A percentile compares a stretch with the other conserved stretches of the same genome.
phyloP scores from a whole-genome alignment of 306 rosid species.

The Hippophae rhamnoides region DNA sequence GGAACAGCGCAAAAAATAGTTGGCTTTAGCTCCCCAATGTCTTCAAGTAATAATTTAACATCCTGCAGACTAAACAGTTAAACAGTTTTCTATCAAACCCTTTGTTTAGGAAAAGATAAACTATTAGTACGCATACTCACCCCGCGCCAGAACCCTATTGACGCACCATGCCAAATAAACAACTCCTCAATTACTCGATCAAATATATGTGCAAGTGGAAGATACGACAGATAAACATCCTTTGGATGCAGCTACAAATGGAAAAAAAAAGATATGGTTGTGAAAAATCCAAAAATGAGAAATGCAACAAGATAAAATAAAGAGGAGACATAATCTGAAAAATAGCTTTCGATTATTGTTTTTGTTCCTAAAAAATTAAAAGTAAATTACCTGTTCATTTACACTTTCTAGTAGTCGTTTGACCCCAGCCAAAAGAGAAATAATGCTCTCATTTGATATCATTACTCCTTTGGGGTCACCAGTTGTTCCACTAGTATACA shows the following conservation, averaged over 20 bases:
- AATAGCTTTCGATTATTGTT: background rate
- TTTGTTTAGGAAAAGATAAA: slow-evolving; percentile 4
- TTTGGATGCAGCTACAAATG: slow-evolving; percentile 42
- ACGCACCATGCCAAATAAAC: slow-evolving; percentile 78
- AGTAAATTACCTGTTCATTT: slow-evolving; percentile 45
- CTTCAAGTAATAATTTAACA: slow-evolving; percentile 80
- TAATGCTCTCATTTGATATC: slow-evolving; percentile 77
- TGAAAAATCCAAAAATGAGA: slow-evolving; percentile 13
- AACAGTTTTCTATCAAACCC: slow-evolving; percentile 2
- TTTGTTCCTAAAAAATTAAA: background rate
- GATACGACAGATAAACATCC: slow-evolving; percentile 85
- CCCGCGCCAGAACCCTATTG: slow-evolving; percentile 99
- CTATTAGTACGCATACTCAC: slow-evolving; percentile 34
- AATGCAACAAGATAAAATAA: background rate
- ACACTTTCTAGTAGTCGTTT: slow-evolving; percentile 53
- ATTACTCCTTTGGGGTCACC: slow-evolving; percentile 97
- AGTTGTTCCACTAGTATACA: slow-evolving; percentile 98
- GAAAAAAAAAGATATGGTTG: slow-evolving; percentile 5
- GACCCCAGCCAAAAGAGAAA: slow-evolving; percentile 70
- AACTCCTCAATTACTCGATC: slow-evolving; percentile 93
- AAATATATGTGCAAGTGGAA: slow-evolving; percentile 89
- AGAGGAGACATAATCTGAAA: background rate
- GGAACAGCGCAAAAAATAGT: slow-evolving; percentile 94
- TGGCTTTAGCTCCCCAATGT: slow-evolving; percentile 83
- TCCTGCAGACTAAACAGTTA: slow-evolving; percentile 47